Base-by-base conservation (phyloP, 2,329 filamentous ascomycete genomes). In the Penicillium concentricum region DNA sequence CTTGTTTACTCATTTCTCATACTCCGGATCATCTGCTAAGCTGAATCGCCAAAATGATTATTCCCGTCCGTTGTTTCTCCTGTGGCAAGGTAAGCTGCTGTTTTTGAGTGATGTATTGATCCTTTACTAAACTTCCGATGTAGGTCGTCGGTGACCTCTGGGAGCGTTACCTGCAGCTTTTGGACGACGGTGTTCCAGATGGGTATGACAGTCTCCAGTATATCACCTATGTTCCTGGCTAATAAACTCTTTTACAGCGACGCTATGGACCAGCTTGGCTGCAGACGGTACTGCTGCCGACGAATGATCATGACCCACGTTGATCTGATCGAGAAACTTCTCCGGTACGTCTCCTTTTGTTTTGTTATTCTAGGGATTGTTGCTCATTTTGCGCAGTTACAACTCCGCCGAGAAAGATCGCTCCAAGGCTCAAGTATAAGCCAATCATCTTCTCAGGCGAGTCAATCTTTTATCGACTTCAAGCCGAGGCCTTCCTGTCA, bases 281-380 rank as follows among this genome's bases (percentile, higher is more conserved):
- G 95, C 71, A 93, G 91, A 78, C 87, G 94, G 67, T 99, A 99
- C 82, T 99, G 94, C 84, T 99, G 94, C 81, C 90, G 94, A 68
- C 89, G 94, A 71, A 99, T 99, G 94, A 87, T 99, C 76, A 97
- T 99, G 90, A 99, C 94, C 58, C 94, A 99, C 78, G 94, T 99
- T 69, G 94, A 99, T 75, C 82, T 99, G 61, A 97, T 99, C 68
- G 94, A 99, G 83, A 99, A 99, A 80, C 86, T 99, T 49, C 86
- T 99, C 64, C 91, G 93, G 90, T 96, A 87, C 67, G 84, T 68
- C 35, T 10, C 28, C 22, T n/a, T 8, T 3, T 10, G 12, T 20
- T 18, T 22, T 18, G 5, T 8, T 15, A 38, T 46, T 13, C 10
- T 5, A n/a, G 26, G 13, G 12, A 15, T 22, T 47, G 24, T 51